A percentile compares a stretch with the other conserved stretches of the same genome.
These are phyloP conservation scores for Mycena alexandri DNA, from an alignment of 768 basidiomycete species.

Conservation along the genomic window DNA sequence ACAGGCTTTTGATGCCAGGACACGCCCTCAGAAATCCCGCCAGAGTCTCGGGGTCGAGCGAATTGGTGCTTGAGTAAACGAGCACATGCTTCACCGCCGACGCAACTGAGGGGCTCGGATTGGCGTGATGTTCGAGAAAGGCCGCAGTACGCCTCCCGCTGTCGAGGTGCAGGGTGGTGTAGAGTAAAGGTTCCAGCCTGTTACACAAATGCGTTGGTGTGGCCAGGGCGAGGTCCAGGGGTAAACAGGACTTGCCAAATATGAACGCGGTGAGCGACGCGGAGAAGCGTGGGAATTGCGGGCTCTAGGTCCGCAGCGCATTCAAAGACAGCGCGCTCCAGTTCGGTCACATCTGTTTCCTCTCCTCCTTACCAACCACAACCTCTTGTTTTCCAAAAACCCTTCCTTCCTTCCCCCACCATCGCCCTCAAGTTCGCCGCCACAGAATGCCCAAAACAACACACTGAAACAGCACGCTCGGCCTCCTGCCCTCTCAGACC, in stretches of 20 bases:
- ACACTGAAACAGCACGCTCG: too few relatives aligned
- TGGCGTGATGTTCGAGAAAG: neutral
- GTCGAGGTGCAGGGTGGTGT: neutral
- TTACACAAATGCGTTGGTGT: neutral
- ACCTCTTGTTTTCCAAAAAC: too few relatives aligned
- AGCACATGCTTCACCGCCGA: constrained; percentile 17
- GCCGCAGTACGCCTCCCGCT: neutral
- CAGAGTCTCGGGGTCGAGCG: neutral
- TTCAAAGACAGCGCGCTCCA: constrained; percentile 8
- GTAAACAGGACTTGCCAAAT: neutral
- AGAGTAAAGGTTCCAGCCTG: constrained; percentile 19
- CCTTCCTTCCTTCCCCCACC: too few relatives aligned
- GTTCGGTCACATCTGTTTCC: too few relatives aligned
- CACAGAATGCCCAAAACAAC: too few relatives aligned
- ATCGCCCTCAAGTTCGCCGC: too few relatives aligned
- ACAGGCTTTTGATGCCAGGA: constrained; percentile 3
- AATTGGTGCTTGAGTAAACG: neutral
- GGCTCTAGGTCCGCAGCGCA: neutral
- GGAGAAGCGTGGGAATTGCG: neutral
- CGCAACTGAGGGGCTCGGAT: constrained; percentile 2
- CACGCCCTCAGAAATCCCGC: neutral
- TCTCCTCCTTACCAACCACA: too few relatives aligned
- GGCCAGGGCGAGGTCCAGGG: neutral
- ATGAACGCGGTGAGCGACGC: constrained; percentile 15
- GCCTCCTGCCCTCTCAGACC: too few relatives aligned